These are phyloP conservation scores for Albophoma yamanashiensis DNA, from an alignment of 2,329 filamentous ascomycete genomes.

Conservation along the genomic window DNA sequence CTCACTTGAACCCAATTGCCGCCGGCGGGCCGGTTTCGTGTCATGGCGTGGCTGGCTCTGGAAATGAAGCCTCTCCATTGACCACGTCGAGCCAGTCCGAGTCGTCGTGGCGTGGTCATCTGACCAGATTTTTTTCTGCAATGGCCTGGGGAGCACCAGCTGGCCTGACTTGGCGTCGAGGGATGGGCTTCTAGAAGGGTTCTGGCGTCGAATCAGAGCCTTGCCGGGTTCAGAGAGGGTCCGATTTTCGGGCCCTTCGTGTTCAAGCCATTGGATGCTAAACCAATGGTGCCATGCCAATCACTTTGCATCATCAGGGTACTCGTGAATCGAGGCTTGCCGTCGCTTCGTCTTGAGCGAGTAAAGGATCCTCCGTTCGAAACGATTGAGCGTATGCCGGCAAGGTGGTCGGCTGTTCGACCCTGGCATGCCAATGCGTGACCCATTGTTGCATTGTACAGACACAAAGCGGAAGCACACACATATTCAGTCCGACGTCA, in stretches of 20 bases:
- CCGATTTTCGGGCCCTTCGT: not conserved
- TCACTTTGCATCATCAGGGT: not conserved
- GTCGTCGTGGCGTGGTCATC: conserved; percentile 1
- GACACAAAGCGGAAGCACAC: not conserved
- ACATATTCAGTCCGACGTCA: not conserved
- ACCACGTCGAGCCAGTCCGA: conserved; percentile 2
- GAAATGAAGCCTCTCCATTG: not conserved
- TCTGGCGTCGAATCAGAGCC: not conserved
- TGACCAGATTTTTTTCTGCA: conserved; percentile 1
- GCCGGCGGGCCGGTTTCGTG: not conserved
- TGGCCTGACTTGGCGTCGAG: not conserved
- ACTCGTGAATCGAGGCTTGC: no score
- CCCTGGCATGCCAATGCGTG: not conserved
- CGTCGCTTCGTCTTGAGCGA: no score
- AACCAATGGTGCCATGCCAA: not conserved
- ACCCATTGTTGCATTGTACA: not conserved
- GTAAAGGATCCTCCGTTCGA: no score
- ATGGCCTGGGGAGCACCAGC: not conserved
- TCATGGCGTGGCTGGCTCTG: not conserved
- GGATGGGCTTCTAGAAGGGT: not conserved
- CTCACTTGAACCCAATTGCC: not conserved
- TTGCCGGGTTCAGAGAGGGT: not conserved
- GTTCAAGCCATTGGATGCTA: not conserved
- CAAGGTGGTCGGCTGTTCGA: not conserved
- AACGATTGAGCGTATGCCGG: not conserved